Conservation (phyloP, 2,329 filamentous ascomycete species). For the Fonsecaea pedrosoi region DNA sequence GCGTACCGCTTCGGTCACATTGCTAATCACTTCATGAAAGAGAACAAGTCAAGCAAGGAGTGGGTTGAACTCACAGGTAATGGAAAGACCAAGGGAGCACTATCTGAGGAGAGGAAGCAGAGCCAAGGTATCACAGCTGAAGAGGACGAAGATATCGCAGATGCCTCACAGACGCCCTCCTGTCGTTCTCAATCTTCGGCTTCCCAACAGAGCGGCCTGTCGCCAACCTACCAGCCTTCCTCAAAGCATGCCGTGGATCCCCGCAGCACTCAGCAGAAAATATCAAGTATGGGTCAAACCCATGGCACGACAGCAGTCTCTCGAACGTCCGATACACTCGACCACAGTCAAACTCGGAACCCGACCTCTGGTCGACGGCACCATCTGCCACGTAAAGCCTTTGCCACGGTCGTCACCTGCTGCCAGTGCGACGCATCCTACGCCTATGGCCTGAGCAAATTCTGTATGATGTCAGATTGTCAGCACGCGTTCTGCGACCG, state of each 20-base stretch:
- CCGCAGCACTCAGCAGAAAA: neutral
- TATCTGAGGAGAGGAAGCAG: conserved; percentile 2
- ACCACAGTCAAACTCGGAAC: neutral
- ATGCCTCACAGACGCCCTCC: neutral
- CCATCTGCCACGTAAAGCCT: neutral
- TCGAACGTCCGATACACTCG: neutral
- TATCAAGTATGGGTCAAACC: neutral
- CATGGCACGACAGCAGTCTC: neutral
- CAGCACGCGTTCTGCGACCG: conserved; percentile 11
- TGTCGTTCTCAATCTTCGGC: conserved; percentile 13
- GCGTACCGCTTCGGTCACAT: conserved; percentile 75
- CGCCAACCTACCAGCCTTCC: conserved; percentile 1
- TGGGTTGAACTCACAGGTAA: conserved; percentile 36
- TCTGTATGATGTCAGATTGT: conserved; percentile 16
- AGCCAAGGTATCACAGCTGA: conserved; percentile 1
- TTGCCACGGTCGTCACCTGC: conserved; percentile 15
- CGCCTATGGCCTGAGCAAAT: neutral
- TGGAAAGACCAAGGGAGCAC: conserved; percentile 20
- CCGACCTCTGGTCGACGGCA: neutral
- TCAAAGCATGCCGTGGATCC: neutral
- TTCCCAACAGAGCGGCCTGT: conserved; percentile 11
- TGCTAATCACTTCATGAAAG: conserved; percentile 60
- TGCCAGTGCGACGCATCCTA: conserved; percentile 21
- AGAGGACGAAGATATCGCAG: conserved; percentile 6
- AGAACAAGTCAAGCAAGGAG: conserved; percentile 28